These are phyloP conservation scores for Hirsutella thompsonii DNA, from an alignment of 2,329 filamentous ascomycete genomes.

Conservation along the genomic window DNA sequence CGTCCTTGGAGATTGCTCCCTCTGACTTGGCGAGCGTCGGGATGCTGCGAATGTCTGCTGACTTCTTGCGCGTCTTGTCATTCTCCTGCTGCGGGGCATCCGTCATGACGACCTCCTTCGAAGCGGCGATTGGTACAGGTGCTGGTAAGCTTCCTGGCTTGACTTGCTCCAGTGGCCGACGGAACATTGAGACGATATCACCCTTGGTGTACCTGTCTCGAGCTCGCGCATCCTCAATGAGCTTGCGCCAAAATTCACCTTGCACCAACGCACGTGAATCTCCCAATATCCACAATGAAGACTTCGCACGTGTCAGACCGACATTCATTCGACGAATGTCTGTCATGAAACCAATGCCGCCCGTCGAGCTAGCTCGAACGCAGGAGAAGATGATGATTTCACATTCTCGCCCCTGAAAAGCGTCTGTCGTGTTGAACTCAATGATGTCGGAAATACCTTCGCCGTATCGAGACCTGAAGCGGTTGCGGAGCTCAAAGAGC, in stretches of 20 bases:
- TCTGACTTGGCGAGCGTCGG: neutral
- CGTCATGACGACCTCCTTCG: constrained; percentile 5
- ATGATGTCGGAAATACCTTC: constrained; percentile 62
- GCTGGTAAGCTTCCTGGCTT: constrained; percentile 8
- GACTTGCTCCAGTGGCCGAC: constrained; percentile 26
- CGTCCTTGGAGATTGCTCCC: neutral
- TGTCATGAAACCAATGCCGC: constrained; percentile 96
- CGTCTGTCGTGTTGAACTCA: constrained; percentile 98
- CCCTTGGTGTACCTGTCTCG: constrained; percentile 68
- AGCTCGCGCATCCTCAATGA: constrained; percentile 68
- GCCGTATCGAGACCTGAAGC: constrained; percentile 63
- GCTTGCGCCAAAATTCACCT: constrained; percentile 79
- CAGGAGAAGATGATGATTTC: constrained; percentile 99
- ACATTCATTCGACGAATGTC: constrained; percentile 99
- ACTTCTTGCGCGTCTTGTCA: neutral
- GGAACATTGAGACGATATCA: constrained; percentile 36
- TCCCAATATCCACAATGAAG: constrained; percentile 89
- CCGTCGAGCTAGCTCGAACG: constrained; percentile 80
- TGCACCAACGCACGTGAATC: constrained; percentile 78
- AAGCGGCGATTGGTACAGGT: neutral
- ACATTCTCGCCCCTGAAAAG: constrained; percentile 91
- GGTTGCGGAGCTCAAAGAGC: constrained; percentile 62
- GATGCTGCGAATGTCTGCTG: neutral
- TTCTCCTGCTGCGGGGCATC: neutral
- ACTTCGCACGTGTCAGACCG: constrained; percentile 90